phyloP scores from a whole-genome alignment of 2,329 filamentous ascomycete genomes.

The Trichoderma guizhouense region DNA sequence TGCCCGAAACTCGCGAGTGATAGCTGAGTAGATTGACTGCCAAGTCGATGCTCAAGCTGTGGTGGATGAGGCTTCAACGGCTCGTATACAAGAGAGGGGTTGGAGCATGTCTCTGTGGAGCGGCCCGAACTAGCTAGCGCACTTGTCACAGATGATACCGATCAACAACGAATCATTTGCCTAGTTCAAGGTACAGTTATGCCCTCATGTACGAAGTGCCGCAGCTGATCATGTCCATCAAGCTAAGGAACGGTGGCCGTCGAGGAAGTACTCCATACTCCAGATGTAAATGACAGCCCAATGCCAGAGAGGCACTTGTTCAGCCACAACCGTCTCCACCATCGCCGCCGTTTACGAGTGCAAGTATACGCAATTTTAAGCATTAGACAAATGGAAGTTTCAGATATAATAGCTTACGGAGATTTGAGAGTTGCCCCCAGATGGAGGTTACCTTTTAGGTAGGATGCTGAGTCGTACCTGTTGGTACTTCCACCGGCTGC shows the following conservation, averaged over 20 bases:
- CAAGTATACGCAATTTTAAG: not conserved
- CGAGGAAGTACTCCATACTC: not conserved
- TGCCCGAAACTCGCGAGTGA: not conserved
- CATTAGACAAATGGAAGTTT: not conserved
- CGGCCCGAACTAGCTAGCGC: slow-evolving; percentile 8
- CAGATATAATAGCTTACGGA: not conserved
- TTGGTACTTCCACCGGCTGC: not conserved
- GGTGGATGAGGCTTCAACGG: not conserved
- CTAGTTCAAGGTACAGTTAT: slow-evolving; percentile 5
- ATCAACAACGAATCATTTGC: slow-evolving; percentile 9
- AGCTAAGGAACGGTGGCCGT: slow-evolving; percentile 7
- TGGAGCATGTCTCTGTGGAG: slow-evolving; percentile 3
- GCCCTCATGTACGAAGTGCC: slow-evolving; percentile 15
- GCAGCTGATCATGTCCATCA: slow-evolving; percentile 10
- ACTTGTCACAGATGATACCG: slow-evolving; percentile 6
- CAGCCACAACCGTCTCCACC: not conserved
- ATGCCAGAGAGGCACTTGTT: not conserved
- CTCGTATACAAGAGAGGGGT: slow-evolving; percentile 2
- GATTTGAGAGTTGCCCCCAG: slow-evolving; percentile 3
- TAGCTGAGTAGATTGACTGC: not conserved
- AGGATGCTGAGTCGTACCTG: not conserved
- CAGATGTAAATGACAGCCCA: not conserved
- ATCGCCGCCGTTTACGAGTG: not conserved
- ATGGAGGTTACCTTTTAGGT: not conserved
- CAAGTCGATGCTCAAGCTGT: not conserved